Percentiles rank a stretch among this genome's conserved stretches.
Evolutionary conservation across 2,329 filamentous ascomycete genomes (phyloP).

Genomic region (Diaporthe longicolla): DNA sequence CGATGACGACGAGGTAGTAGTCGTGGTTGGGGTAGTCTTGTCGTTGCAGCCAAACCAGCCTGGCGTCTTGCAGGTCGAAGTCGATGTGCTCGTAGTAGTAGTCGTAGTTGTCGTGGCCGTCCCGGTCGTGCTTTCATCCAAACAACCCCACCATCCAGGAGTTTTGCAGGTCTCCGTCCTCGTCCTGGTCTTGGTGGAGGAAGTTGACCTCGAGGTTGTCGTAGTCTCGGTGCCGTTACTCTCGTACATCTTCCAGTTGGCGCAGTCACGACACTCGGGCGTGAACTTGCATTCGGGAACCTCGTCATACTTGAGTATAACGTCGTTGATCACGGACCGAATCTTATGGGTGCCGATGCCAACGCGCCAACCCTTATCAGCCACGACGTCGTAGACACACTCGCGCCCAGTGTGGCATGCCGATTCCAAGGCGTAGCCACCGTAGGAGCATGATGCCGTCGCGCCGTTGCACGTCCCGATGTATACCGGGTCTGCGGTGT

Average conservation of each 20-base stretch:
- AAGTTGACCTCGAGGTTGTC: slow-evolving; percentile 72
- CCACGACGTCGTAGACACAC: slow-evolving; percentile 93
- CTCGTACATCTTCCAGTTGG: slow-evolving; percentile 93
- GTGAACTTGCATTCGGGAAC: slow-evolving; percentile 84
- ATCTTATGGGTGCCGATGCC: slow-evolving; percentile 94
- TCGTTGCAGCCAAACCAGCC: slow-evolving; percentile 79
- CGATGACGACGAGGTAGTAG: slow-evolving; percentile 48
- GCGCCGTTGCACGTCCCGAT: slow-evolving; percentile 94
- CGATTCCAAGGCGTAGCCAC: slow-evolving; percentile 93
- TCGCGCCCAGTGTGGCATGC: slow-evolving; percentile 91
- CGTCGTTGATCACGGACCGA: slow-evolving; percentile 86
- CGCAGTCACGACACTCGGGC: slow-evolving; percentile 88
- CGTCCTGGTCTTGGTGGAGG: slow-evolving; percentile 74
- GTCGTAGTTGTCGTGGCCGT: slow-evolving; percentile 55
- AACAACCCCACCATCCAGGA: slow-evolving; percentile 91
- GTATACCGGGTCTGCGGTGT: slow-evolving; percentile 95
- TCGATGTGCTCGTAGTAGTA: slow-evolving; percentile 60
- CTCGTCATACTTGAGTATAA: slow-evolving; percentile 85
- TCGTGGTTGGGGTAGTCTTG: slow-evolving; percentile 54
- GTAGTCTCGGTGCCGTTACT: slow-evolving; percentile 88
- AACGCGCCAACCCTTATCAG: slow-evolving; percentile 91
- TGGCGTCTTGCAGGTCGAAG: slow-evolving; percentile 69
- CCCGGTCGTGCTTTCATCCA: slow-evolving; percentile 74
- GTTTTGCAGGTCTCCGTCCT: slow-evolving; percentile 91
- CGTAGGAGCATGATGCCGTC: slow-evolving; percentile 89